phyloP scores from a whole-genome alignment of 2,329 filamentous ascomycete genomes.

The Fonsecaea nubica region DNA sequence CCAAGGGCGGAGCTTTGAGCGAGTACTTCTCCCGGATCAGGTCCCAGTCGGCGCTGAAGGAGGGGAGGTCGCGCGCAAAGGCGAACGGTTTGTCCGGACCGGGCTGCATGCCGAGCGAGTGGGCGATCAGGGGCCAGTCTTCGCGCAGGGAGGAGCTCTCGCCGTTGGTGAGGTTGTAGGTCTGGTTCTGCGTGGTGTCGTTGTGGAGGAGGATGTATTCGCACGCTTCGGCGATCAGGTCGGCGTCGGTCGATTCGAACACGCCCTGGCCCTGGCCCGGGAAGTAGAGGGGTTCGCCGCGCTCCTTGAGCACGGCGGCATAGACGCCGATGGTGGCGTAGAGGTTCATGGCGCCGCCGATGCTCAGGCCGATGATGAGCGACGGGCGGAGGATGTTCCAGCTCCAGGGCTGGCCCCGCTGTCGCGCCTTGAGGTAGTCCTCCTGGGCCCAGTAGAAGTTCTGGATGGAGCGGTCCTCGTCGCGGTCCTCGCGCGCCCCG shows the following conservation, averaged over 20 bases:
- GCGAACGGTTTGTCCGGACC: not conserved
- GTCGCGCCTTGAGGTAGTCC: not conserved
- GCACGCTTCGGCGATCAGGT: not conserved
- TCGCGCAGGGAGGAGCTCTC: not conserved
- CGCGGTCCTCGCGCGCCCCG: not conserved
- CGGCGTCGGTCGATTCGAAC: not conserved
- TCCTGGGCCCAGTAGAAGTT: constrained; percentile 4
- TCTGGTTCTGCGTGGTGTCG: not conserved
- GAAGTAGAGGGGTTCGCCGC: not conserved
- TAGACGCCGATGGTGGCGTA: constrained; percentile 1
- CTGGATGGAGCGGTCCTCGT: not conserved
- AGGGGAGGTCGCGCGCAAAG: not conserved
- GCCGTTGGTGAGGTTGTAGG: constrained; percentile 4
- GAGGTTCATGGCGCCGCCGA: not conserved
- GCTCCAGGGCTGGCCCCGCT: not conserved
- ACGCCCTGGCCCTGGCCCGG: not conserved
- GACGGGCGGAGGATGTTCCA: not conserved
- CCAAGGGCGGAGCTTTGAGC: not conserved
- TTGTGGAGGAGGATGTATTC: not conserved
- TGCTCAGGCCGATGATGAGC: not conserved
- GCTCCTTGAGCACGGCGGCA: not conserved
- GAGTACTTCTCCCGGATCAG: not conserved
- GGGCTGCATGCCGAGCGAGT: not conserved
- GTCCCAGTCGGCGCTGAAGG: not conserved
- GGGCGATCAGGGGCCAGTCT: not conserved